Evolutionary conservation across 345 rosid species (phyloP).

Genomic region (Ailanthus altissimus): DNA sequence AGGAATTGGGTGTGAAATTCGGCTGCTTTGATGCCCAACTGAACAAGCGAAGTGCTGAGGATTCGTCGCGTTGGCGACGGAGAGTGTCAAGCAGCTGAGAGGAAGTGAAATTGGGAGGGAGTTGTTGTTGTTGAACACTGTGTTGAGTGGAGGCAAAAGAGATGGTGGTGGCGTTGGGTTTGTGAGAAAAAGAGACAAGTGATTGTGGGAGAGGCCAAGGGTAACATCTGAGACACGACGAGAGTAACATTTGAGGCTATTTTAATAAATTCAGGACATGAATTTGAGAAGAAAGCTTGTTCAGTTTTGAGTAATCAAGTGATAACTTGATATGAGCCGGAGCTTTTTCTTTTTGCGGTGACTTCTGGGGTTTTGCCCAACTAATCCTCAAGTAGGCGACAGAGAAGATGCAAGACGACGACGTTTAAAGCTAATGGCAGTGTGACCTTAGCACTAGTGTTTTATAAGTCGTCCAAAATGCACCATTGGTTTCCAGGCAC

Average conservation of each 20-base stretch:
- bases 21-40: constrained; percentile 79
- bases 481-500: background rate
- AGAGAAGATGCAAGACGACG: background rate
- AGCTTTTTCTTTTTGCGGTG: background rate
- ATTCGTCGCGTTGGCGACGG: constrained; percentile 68
- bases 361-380: background rate
- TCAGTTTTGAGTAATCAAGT: background rate
- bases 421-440: background rate
- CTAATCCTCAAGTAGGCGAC: background rate
- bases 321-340: background rate
- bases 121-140: constrained; percentile 18
- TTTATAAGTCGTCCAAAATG: background rate
- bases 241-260: constrained; percentile 48
- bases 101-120: constrained; percentile 60
- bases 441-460: background rate
- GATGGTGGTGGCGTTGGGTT: constrained; percentile 38
- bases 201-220: constrained; percentile 42
- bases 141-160: constrained; percentile 36
- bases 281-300: background rate
- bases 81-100: constrained; percentile 71
- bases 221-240: constrained; percentile 55
- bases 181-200: constrained; percentile 33
- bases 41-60: constrained; percentile 67
- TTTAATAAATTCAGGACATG: constrained; percentile 18
- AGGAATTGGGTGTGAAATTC: constrained; percentile 50